Evolutionary conservation across 352 stramenopile genomes (phyloP).

Genomic region (Globisporangium spinosum): DNA sequence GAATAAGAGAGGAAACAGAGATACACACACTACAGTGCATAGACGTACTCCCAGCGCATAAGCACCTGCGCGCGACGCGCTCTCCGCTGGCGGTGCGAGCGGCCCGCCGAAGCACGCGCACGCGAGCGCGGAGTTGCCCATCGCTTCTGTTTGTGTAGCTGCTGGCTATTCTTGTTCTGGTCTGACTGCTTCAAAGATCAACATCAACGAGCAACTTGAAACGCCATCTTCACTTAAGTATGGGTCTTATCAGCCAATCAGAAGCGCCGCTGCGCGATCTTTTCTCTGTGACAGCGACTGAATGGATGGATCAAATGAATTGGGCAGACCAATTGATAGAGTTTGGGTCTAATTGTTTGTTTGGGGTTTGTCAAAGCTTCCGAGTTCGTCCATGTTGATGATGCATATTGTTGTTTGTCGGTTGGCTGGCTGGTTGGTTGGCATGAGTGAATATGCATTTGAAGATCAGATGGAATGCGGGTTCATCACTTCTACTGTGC

Average conservation of each 20-base stretch:
- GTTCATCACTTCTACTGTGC: conserved; percentile 45
- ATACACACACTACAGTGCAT: not conserved
- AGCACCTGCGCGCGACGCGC: not conserved
- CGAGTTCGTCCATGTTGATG: not conserved
- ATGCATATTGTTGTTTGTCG: not conserved
- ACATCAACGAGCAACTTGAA: conserved; percentile 1
- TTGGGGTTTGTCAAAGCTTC: not conserved
- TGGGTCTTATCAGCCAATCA: conserved; percentile 3
- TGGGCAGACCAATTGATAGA: not conserved
- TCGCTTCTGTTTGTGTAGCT: not conserved
- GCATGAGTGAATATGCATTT: not conserved
- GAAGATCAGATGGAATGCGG: not conserved
- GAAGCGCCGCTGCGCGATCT: conserved; percentile 9
- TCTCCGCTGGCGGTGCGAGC: not conserved
- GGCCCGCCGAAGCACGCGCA: conserved; percentile 16
- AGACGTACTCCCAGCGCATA: not conserved
- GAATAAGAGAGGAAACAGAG: not conserved
- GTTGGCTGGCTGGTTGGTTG: not conserved
- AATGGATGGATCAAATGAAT: conserved; percentile 1
- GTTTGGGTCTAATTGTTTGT: not conserved
- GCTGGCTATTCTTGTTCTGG: not conserved
- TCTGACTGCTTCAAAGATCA: conserved; percentile 10
- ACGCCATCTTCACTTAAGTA: conserved; percentile 9
- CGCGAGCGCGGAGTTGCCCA: conserved; percentile 25
- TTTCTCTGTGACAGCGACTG: conserved; percentile 2